Percentiles rank a stretch among this genome's conserved stretches.
Evolutionary conservation across 768 basidiomycete genomes (phyloP).

Genomic region (Royoungia palumana): DNA sequence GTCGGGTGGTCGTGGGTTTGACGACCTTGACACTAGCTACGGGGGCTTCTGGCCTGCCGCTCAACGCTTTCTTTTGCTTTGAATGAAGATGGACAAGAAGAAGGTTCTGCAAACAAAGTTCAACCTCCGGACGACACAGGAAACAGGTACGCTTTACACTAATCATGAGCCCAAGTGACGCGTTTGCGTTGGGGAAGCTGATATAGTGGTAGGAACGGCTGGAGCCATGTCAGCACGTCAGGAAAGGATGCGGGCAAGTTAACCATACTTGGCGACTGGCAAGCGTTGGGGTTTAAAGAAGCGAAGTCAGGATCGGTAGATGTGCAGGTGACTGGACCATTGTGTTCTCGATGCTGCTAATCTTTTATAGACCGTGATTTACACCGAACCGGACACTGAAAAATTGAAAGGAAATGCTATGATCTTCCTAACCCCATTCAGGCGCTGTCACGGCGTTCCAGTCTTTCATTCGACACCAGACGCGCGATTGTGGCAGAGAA

Average conservation of each 20-base stretch:
- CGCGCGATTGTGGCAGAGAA: no score
- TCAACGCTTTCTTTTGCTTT: background rate
- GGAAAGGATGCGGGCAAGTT: background rate
- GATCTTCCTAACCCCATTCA: no score
- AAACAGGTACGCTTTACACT: background rate
- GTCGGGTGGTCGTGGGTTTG: constrained; percentile 5
- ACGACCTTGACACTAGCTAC: constrained; percentile 2
- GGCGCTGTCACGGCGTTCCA: no score
- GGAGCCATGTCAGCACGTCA: background rate
- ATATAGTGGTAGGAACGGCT: background rate
- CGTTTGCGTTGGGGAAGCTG: no score
- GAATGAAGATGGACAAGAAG: background rate
- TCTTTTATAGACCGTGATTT: no score
- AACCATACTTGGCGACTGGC: background rate
- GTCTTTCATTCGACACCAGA: no score
- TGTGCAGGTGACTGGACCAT: background rate
- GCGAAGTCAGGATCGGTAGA: no score
- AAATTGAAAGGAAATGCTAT: no score
- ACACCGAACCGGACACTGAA: no score
- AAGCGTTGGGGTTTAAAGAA: no score
- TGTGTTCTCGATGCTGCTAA: no score
- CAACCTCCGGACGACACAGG: background rate
- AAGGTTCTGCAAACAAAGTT: constrained; percentile 6
- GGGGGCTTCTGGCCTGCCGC: constrained; percentile 5
- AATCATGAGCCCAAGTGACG: background rate